A percentile compares a stretch with the other conserved stretches of the same genome.
Evolutionary conservation across 495 filamentous ascomycete genomes (phyloP).

Genomic region (Alectoria sarmentosa): DNA sequence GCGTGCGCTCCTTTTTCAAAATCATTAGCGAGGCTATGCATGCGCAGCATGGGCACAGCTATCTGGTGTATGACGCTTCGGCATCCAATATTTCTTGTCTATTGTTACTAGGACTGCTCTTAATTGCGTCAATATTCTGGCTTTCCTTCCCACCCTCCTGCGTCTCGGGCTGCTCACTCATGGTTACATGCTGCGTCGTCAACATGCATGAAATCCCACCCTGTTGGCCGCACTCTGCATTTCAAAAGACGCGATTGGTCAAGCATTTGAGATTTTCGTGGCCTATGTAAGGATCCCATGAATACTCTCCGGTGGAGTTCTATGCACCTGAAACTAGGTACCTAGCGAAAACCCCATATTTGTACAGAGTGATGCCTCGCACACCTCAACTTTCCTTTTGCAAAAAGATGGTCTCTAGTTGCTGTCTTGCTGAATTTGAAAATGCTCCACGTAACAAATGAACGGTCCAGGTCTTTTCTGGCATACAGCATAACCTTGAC

Average conservation of each 20-base stretch:
- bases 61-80: no score
- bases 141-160: neutral
- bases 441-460: neutral
- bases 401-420: neutral
- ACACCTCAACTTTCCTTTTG: neutral
- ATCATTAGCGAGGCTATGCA: no score
- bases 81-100: no score
- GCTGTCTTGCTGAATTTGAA: neutral
- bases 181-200: neutral
- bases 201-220: neutral
- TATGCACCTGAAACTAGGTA: neutral
- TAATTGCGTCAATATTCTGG: neutral
- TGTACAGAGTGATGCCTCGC: neutral
- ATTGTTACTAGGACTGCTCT: no score
- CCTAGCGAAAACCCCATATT: neutral
- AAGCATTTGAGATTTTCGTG: neutral
- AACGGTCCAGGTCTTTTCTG: neutral
- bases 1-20: no score
- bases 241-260: neutral
- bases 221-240: neutral
- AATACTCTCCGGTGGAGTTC: neutral
- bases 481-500: neutral
- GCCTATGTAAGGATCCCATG: neutral
- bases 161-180: neutral
- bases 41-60: no score